Evolutionary conservation across 2,329 filamentous ascomycete genomes (phyloP), one percentile per base, ranked within the genome.

Genomic region (Cladosporium cucumerinum): DNA sequence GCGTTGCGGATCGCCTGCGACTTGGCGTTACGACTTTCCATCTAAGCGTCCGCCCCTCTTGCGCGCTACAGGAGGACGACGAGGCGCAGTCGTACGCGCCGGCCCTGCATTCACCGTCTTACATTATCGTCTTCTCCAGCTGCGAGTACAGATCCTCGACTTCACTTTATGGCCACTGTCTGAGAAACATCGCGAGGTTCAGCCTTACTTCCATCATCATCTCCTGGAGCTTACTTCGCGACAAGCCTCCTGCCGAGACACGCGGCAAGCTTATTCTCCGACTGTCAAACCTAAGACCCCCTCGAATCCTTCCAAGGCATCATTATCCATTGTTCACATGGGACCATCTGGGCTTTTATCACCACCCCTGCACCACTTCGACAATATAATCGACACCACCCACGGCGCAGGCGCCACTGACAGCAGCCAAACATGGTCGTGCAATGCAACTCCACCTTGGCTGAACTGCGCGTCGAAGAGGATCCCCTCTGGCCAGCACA

Each of bases 401-500:
- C 25, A 54, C 48, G 59, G 46, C 59, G 59, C 59, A 36, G 61
- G 36, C 36, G 60, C 60, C 58, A 39, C 60, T 6, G 28, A 48
- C 32, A 39, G 43, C 54, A 39, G 43, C 54, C 63, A 25, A 65
- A 25, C 65, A 72, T 71, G 70, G 59, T 66, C 46, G 36, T 59
- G 21, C 65, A 66, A 52, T 86, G 84, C 72, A 84, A 86, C 73
- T 77, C 79, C 5, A 84, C 82, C 12, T 69, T 79, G 64, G 81
- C 83, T 70, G 75, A 82, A 65, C 72, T 77, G 67, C 77, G 74
- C 64, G 82, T 83, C 68, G 67, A 74, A 61, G 84, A 86, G 72
- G 75, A 74, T 23, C 77, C 78, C n/a, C 73, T 87, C 60, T 86
- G 81, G 80, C 60, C 60, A 32, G 60, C 49, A 43, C 39, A 61